phyloP scores from a whole-genome alignment of 176 grass and related monocot species.

The Juncus inflexus region DNA sequence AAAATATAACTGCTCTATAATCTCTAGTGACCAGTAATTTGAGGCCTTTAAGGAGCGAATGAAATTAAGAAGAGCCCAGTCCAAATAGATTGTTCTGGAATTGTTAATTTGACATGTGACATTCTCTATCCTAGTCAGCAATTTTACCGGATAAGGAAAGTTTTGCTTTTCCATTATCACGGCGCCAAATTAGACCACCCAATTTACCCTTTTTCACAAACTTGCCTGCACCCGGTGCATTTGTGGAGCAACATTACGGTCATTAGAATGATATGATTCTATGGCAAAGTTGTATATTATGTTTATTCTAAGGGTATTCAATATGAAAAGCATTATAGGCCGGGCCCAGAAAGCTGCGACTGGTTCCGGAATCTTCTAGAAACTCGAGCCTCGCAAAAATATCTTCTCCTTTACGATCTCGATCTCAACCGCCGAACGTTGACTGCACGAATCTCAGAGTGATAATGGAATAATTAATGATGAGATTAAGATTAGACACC shows the following conservation, averaged over 20 bases:
- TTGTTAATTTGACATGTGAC: no score
- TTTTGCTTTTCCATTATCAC: background rate
- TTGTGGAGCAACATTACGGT: background rate
- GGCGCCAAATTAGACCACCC: background rate
- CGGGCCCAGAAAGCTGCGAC: background rate
- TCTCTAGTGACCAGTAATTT: no score
- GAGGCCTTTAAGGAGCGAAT: no score
- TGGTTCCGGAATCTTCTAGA: constrained; percentile 49
- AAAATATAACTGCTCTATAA: no score
- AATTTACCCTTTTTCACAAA: background rate
- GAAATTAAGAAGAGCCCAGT: no score
- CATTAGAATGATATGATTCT: background rate
- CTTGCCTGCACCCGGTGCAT: background rate
- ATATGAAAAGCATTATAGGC: background rate
- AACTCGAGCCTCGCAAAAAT: constrained; percentile 23
- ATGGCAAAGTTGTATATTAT: background rate
- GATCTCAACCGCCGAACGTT: constrained; percentile 15
- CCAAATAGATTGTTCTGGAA: no score
- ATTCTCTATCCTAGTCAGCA: background rate
- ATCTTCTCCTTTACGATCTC: constrained; percentile 9
- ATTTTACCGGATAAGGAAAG: constrained; percentile 2
- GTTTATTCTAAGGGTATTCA: background rate
- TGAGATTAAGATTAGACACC: no score
- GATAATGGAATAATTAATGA: no score
- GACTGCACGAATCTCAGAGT: no score